Base-by-base conservation (phyloP, 192 early-diverging fungal species). In the Umbelopsis sp. region DNA sequence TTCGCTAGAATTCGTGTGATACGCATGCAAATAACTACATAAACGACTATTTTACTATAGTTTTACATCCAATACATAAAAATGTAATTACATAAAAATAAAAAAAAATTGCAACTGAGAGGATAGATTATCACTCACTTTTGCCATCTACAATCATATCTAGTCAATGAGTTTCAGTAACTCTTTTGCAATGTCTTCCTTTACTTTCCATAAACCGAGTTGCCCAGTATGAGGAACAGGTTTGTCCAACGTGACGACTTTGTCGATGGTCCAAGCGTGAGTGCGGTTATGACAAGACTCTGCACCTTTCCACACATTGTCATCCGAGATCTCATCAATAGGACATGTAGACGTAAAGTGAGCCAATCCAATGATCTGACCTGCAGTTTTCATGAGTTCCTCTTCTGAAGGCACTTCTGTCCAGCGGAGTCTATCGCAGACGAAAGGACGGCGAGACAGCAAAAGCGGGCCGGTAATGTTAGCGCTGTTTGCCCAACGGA, bases 281-380 rank as follows among this genome's bases (percentile, higher is more conserved):
- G 26, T 32, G 2, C 56, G 56, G 31, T 62, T 62, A 26, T 62
- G 32, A 14, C 56, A 62, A 62, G 56, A 62, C 31, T 62, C 56
- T 62, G 56, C 56, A 32, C 26, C 26, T 34, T 62, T 62, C 56
- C 56, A 62, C 26, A 62, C 56, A 16, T 62, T 62, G 5, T 62
- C 56, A n/a, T 62, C 31, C 0, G 56, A 20, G 4, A 62, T 34
- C 2, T 62, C 56, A 17, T 17, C 20, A 29, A 20, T 12, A 20
- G 56, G 16, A 16, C 56, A 62, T 22, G 25, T 62, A 4, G 24
- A 26, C 4, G 31, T 34, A 20, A 62, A 62, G n/a, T 62, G 56
- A 20, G 56, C 56, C 17, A 62, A 32, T 20, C 56, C 56, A 62
- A 62, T 62, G 31, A 62, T 62, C 31, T 62, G 26, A 4, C 56